phyloP scores from a whole-genome alignment of 441 rosid species.

The Syzygium syzygioides region DNA sequence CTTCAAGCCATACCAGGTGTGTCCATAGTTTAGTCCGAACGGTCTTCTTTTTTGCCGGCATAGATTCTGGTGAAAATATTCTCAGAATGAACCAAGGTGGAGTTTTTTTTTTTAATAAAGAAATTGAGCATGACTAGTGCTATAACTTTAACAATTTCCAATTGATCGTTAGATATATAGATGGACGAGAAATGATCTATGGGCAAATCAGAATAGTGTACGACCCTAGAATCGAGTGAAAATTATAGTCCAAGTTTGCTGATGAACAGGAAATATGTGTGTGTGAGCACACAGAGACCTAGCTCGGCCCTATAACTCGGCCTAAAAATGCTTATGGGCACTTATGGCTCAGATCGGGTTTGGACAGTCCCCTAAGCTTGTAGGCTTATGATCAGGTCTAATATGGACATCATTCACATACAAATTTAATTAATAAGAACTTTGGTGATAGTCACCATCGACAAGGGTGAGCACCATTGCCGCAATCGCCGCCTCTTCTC shows the following conservation, averaged over 20 bases:
- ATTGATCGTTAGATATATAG: rapidly evolving
- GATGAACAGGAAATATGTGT: not conserved
- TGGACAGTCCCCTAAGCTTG: rapidly evolving
- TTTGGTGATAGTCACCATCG: not conserved
- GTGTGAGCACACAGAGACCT: rapidly evolving
- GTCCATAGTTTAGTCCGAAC: not conserved
- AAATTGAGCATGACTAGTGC: not conserved
- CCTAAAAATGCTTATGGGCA: rapidly evolving
- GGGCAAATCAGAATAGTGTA: not conserved
- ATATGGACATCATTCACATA: rapidly evolving
- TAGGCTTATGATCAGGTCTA: not conserved
- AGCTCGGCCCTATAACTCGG: not conserved
- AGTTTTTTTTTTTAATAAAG: not conserved
- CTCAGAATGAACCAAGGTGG: not conserved
- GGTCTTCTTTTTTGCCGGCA: not conserved
- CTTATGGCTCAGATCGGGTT: not conserved
- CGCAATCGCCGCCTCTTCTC: not conserved
- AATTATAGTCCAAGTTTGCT: rapidly evolving
- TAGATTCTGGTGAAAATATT: not conserved
- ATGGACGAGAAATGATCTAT: not conserved
- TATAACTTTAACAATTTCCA: not conserved
- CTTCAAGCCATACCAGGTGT: not conserved
- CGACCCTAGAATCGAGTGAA: not conserved
- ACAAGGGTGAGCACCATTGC: not conserved
- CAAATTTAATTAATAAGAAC: not conserved